Conservation (phyloP, 495 filamentous ascomycete genomes). For the Cercophora scortea region DNA sequence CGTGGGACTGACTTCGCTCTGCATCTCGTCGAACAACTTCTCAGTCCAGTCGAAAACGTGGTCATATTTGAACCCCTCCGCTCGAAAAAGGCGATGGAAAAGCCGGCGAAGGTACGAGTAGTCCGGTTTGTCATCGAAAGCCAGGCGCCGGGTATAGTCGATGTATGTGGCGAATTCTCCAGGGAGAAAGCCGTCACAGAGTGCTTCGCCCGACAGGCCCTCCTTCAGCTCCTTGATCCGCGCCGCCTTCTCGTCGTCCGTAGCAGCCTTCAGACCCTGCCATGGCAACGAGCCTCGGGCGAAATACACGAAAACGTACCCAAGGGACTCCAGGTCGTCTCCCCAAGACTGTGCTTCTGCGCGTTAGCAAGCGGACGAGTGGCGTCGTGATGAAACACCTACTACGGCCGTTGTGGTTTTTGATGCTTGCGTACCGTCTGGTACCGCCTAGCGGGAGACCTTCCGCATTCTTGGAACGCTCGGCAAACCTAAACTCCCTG, state of each 20-base stretch:
- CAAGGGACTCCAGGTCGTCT: slow-evolving; percentile 35
- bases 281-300: slow-evolving; percentile 31
- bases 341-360: slow-evolving; percentile 24
- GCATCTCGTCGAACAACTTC: slow-evolving; percentile 1
- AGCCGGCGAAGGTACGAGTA: slow-evolving; percentile 19
- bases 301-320: slow-evolving; percentile 33
- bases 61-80: slow-evolving; percentile 16
- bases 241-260: slow-evolving; percentile 7
- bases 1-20: background rate
- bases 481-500: slow-evolving; percentile 11
- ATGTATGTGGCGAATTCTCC: slow-evolving; percentile 18
- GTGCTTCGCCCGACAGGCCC: slow-evolving; percentile 12
- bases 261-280: slow-evolving; percentile 19
- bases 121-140: slow-evolving; percentile 11
- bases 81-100: slow-evolving; percentile 14
- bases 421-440: slow-evolving; percentile 22
- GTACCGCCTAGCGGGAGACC: slow-evolving; percentile 8
- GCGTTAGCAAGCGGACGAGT: slow-evolving; percentile 9
- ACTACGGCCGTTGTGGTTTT: slow-evolving; percentile 23
- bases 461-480: slow-evolving; percentile 2
- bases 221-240: slow-evolving; percentile 16
- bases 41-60: slow-evolving; percentile 20
- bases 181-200: slow-evolving; percentile 16
- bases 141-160: slow-evolving; percentile 14
- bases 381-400: slow-evolving; percentile 6